Conservation (phyloP, 2,329 filamentous ascomycete species). For the Neonectria ditissima region DNA sequence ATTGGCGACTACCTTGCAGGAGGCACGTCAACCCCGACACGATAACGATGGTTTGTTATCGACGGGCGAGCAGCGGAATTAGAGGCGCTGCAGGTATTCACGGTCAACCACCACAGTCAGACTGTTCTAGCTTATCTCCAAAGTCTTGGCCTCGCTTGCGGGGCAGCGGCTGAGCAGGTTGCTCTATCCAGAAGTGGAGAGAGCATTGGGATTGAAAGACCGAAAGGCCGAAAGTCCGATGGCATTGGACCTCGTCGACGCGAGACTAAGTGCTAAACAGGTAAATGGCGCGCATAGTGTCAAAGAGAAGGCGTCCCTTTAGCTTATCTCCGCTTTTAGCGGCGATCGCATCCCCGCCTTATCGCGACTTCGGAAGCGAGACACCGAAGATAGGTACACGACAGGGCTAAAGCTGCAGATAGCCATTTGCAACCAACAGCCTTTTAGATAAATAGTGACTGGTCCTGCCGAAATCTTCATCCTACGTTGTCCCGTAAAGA, state of each 20-base stretch:
- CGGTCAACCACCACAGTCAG: too few relatives aligned
- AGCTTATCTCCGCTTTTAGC: neutral
- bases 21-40: too few relatives aligned
- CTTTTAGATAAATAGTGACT: neutral
- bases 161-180: neutral
- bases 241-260: neutral
- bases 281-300: neutral
- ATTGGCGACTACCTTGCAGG: too few relatives aligned
- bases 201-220: neutral
- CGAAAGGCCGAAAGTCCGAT: neutral
- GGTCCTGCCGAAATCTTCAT: neutral
- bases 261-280: neutral
- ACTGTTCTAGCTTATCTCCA: too few relatives aligned
- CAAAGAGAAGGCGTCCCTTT: neutral
- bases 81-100: too few relatives aligned
- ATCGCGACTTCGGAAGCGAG: neutral
- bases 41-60: too few relatives aligned
- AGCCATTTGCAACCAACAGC: neutral
- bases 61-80: too few relatives aligned
- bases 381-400: slow-evolving; percentile 1
- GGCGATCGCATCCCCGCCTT: neutral
- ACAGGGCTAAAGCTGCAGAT: neutral
- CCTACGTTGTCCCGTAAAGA: too few relatives aligned
- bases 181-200: neutral
- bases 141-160: neutral